Evolutionary conservation across 306 rosid genomes (phyloP).

Genomic region (Carpinus viminea): DNA sequence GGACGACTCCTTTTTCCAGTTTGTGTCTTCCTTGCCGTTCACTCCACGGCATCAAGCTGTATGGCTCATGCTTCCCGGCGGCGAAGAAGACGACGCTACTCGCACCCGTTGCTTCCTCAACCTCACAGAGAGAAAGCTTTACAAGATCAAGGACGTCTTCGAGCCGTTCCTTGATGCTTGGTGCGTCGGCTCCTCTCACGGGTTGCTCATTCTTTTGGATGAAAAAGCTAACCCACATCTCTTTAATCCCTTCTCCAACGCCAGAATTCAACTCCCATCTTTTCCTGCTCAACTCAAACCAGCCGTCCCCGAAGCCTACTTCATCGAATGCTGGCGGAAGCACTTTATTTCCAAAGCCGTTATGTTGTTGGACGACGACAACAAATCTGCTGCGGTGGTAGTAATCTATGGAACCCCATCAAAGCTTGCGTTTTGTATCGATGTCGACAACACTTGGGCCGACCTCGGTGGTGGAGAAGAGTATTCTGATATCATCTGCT

Average conservation of each 20-base stretch:
- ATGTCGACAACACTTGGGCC: conserved; percentile 1
- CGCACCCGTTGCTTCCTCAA: conserved; percentile 2
- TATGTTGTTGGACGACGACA: too few relatives aligned
- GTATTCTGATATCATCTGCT: neutral
- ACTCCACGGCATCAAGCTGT: neutral
- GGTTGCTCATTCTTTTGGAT: neutral
- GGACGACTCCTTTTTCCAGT: neutral
- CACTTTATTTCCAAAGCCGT: neutral
- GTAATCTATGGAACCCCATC: neutral
- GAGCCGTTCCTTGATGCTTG: neutral
- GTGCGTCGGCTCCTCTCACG: conserved; percentile 11
- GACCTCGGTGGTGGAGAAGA: neutral
- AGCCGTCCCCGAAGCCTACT: neutral
- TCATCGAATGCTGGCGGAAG: neutral
- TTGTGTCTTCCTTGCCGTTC: too few relatives aligned
- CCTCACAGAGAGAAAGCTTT: neutral
- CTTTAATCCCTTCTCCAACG: neutral
- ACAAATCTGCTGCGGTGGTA: neutral
- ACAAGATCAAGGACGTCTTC: neutral
- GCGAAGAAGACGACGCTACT: neutral
- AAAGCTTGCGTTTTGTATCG: neutral
- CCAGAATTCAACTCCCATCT: neutral
- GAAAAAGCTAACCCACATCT: neutral
- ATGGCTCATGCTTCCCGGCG: conserved; percentile 14
- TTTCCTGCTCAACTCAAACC: neutral